Conservation (phyloP, 2,329 filamentous ascomycete species). For the Gremmenia infestans region DNA sequence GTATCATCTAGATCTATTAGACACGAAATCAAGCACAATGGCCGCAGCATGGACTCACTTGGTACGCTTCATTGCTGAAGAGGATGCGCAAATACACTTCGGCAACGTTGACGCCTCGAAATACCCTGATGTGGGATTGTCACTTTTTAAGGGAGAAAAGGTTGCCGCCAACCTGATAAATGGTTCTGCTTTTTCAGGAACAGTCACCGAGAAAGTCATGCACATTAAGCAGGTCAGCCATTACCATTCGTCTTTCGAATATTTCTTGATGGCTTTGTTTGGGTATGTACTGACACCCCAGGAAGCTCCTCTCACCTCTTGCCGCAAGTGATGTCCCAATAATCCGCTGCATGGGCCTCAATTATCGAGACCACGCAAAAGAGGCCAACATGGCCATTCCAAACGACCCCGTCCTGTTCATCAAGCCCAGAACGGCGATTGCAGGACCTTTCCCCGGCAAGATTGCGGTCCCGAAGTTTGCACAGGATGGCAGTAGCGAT, state of each 20-base stretch:
- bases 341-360: slow-evolving; percentile 43
- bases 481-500: slow-evolving; percentile 38
- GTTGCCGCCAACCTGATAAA: slow-evolving; percentile 10
- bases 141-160: slow-evolving; percentile 18
- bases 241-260: too few relatives aligned
- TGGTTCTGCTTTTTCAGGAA: slow-evolving; percentile 5
- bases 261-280: too few relatives aligned
- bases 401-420: slow-evolving; percentile 32
- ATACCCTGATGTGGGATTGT: slow-evolving; percentile 25
- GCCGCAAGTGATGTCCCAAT: slow-evolving; percentile 36
- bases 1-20: too few relatives aligned
- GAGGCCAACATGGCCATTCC: slow-evolving; percentile 38
- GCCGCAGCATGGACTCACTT: slow-evolving; percentile 6
- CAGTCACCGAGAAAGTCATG: slow-evolving; percentile 5
- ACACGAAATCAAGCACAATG: too few relatives aligned
- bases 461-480: slow-evolving; percentile 39
- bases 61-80: slow-evolving; percentile 7
- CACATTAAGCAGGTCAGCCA: neutral
- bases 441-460: slow-evolving; percentile 25
- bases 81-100: slow-evolving; percentile 24
- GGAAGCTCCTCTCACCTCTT: slow-evolving; percentile 36
- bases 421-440: slow-evolving; percentile 15
- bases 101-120: slow-evolving; percentile 25
- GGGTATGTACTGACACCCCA: too few relatives aligned
- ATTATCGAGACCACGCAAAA: slow-evolving; percentile 39